phyloP scores from a whole-genome alignment of 2,329 filamentous ascomycete genomes.

The Aspergillus calidoustus region DNA sequence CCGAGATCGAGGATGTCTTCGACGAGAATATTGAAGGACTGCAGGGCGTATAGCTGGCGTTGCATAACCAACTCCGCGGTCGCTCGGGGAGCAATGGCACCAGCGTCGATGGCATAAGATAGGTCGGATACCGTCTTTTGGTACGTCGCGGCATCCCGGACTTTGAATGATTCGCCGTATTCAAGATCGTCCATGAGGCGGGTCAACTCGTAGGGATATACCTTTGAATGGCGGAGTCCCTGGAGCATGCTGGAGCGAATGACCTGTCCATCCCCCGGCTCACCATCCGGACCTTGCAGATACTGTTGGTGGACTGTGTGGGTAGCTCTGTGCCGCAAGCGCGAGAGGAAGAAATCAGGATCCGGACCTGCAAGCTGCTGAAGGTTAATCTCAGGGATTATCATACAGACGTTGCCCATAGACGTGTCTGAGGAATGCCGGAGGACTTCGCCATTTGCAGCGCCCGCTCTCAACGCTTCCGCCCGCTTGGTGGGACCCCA shows the following conservation, averaged over 20 bases:
- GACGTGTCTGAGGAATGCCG: constrained; percentile 41
- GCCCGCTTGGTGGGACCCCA: not conserved
- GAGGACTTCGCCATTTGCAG: constrained; percentile 39
- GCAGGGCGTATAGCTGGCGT: constrained; percentile 46
- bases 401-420: constrained; percentile 44
- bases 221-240: constrained; percentile 35
- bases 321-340: constrained; percentile 47
- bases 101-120: constrained; percentile 21
- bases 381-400: constrained; percentile 53
- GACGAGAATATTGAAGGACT: constrained; percentile 48
- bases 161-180: constrained; percentile 46
- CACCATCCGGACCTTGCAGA: not conserved
- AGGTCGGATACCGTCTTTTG: constrained; percentile 27
- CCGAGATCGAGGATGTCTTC: constrained; percentile 48
- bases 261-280: constrained; percentile 38
- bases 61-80: constrained; percentile 41
- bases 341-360: constrained; percentile 45
- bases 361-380: constrained; percentile 43
- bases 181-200: constrained; percentile 39
- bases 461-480: not conserved
- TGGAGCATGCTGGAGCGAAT: constrained; percentile 40
- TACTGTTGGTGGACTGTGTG: constrained; percentile 43
- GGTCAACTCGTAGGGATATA: constrained; percentile 40
- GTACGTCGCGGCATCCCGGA: constrained; percentile 24
- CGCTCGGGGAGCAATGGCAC: constrained; percentile 26